A percentile compares a stretch with the other conserved stretches of the same genome.
Evolutionary conservation across 495 filamentous ascomycete species (phyloP).

Genomic region (Elaphomyces granulatus): DNA sequence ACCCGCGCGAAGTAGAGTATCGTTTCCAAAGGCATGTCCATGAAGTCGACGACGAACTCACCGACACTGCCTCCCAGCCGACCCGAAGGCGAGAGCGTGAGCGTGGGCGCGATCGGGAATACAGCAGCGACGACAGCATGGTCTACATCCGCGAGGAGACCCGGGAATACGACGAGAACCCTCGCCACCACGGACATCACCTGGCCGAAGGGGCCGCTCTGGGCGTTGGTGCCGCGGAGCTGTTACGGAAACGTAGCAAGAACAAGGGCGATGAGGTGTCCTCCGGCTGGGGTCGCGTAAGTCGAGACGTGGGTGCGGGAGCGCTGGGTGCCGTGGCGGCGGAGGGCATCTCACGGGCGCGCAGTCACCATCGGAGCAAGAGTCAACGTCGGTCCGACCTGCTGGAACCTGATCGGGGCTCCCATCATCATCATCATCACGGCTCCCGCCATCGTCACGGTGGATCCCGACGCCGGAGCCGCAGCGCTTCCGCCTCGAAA

Average conservation of each 20-base stretch:
- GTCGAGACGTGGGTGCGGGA: constrained; percentile 65
- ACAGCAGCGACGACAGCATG: constrained; percentile 52
- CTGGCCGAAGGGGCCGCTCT: constrained; percentile 77
- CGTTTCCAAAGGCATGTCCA: constrained; percentile 48
- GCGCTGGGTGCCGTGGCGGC: constrained; percentile 72
- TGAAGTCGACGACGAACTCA: constrained; percentile 42
- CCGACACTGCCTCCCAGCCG: constrained; percentile 44
- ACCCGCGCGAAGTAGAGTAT: constrained; percentile 44
- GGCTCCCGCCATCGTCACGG: constrained; percentile 20
- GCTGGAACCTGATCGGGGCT: constrained; percentile 34
- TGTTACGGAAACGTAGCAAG: constrained; percentile 54
- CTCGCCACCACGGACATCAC: constrained; percentile 58
- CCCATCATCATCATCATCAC: constrained; percentile 27
- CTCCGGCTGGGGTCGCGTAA: constrained; percentile 44
- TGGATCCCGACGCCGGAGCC: constrained; percentile 24
- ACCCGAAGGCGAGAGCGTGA: constrained; percentile 21
- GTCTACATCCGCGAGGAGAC: constrained; percentile 43
- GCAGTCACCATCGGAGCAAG: constrained; percentile 55
- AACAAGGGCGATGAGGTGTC: constrained; percentile 43
- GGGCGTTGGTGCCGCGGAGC: constrained; percentile 59
- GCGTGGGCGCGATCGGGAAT: constrained; percentile 22
- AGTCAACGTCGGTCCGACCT: constrained; percentile 36
- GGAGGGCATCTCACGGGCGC: constrained; percentile 57
- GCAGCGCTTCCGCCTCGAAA: constrained; percentile 39
- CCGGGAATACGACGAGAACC: constrained; percentile 42